Conservation (phyloP, 805 yeast species). For the Kregervanrija fluxuum region DNA sequence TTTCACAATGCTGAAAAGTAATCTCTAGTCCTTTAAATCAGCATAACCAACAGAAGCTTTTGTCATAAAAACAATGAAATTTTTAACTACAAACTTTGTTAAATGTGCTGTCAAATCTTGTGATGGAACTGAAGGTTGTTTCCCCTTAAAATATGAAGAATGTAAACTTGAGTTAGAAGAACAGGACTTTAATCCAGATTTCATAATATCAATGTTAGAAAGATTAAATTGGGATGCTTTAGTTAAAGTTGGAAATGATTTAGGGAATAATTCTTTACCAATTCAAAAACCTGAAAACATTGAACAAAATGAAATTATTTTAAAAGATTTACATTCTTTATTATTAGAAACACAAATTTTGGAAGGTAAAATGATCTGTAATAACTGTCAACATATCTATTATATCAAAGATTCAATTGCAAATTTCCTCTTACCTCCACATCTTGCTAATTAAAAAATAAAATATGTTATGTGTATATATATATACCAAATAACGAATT, state of each 20-base stretch:
- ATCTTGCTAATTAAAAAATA: constrained; percentile 45
- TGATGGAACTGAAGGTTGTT: constrained; percentile 63
- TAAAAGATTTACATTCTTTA: constrained; percentile 70
- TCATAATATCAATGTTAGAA: constrained; percentile 66
- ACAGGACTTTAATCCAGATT: constrained; percentile 76
- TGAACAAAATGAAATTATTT: constrained; percentile 40
- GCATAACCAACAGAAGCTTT: neutral
- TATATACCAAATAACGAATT: neutral
- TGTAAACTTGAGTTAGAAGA: constrained; percentile 66
- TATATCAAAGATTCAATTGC: constrained; percentile 91
- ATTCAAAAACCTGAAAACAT: constrained; percentile 50
- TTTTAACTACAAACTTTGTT: constrained; percentile 92
- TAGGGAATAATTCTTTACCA: constrained; percentile 59
- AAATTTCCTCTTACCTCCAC: constrained; percentile 90
- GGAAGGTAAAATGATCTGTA: constrained; percentile 87
- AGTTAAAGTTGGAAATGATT: constrained; percentile 66
- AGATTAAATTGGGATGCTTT: constrained; percentile 88
- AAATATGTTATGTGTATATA: too few relatives aligned
- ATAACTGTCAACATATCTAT: constrained; percentile 79
- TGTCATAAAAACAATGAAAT: constrained; percentile 54
- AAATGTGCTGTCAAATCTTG: constrained; percentile 86
- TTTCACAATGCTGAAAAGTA: too few relatives aligned
- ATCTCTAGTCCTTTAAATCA: too few relatives aligned
- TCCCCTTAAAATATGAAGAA: constrained; percentile 66
- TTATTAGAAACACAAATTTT: constrained; percentile 78